Evolutionary conservation across 257 asterid genomes (phyloP), one percentile per base, ranked within the genome.

Genomic region (Oldenlandia corymbosa): DNA sequence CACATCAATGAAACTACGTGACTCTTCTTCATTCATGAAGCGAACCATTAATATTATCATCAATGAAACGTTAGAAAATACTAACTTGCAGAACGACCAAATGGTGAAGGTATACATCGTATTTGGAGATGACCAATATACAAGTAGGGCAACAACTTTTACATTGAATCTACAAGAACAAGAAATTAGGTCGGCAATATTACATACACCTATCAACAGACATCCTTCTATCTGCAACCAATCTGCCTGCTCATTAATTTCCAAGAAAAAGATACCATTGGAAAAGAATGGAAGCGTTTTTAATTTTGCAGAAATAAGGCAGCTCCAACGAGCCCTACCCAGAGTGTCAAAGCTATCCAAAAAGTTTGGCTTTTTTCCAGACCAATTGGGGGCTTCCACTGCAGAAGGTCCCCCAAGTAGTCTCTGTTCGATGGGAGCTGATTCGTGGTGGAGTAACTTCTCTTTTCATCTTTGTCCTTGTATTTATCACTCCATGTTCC

Each of bases 311-410:
- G 73, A 58, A 85, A 79, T 60, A 93, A 79, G 0, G 85, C 94
- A 30, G 96, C 87, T 56, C 95, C 97, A 73, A 93, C 99, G 58
- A 93, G 82, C 41, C 88, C 90, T 14, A 81, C 64, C 99, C 99
- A 87, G 63, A 93, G 27, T 62, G 94, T 76, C 55, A 92, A 79
- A 16, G 89, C 73, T 58, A 86, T 79, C 99, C 97, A 92, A 74
- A 89, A 85, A 4, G 85, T 73, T 41, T 70, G 81, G 74, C 79
- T 89, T 70, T 92, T 84, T 81, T 84, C 91, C 75, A 89, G 57
- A 24, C 82, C 95, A 7, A 68, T 72, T 0, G 95, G 95, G 1
- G 94, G 96, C 67, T 88, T 90, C 99, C 95, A 82, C 36, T 75
- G 87, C 81, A 92, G 17, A 45, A 92, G 84, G 71, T 92, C 95